Base-by-base conservation (phyloP, 495 filamentous ascomycete species). In the Penicillium macrosclerotiorum region DNA sequence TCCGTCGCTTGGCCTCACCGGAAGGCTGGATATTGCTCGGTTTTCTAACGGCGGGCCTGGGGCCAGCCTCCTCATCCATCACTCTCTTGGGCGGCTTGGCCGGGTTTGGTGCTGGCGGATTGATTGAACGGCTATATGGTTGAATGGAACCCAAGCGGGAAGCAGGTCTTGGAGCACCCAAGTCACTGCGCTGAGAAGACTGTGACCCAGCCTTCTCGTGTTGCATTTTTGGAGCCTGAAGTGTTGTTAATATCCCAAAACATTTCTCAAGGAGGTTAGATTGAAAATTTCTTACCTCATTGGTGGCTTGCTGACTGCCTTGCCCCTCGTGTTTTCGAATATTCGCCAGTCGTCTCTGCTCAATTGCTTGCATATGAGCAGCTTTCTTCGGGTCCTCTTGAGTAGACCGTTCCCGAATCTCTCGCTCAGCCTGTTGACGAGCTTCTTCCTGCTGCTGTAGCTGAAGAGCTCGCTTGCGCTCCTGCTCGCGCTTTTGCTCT, bases 401-500 rank as follows among this genome's bases (percentile, higher is more conserved):
- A 38, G 63, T 67, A 35, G 60, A 63, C 34, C 68, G 69, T 37
- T 77, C 74, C n/a, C 71, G 64, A 6, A 68, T 69, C 38, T 72
- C 63, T 16, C 57, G 53, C 39, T 76, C 71, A 37, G 71, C 67
- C 49, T 76, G 74, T 8, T 67, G 73, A 39, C 71, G 69, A 30
- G 66, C 51, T 43, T 76, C 71, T 48, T 76, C 72, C 45, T 78
- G 68, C 44, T 78, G 70, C 49, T 72, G 71, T 50, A 75, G 68
- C 47, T 73, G 72, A 23, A 76, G 77, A 37, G 82, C 79, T 42
- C 84, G 77, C 64, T 86, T 90, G 39, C 86, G 84, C 53, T 93
- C 89, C 18, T 84, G 62, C 52, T 92, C 88, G 1, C 78, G 78
- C 62, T 88, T 88, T 23, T 83, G 83, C 19, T 94, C 87, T 20